These are phyloP conservation scores for Canna indica DNA, from an alignment of 176 grass and related monocot species.

Conservation along the genomic window DNA sequence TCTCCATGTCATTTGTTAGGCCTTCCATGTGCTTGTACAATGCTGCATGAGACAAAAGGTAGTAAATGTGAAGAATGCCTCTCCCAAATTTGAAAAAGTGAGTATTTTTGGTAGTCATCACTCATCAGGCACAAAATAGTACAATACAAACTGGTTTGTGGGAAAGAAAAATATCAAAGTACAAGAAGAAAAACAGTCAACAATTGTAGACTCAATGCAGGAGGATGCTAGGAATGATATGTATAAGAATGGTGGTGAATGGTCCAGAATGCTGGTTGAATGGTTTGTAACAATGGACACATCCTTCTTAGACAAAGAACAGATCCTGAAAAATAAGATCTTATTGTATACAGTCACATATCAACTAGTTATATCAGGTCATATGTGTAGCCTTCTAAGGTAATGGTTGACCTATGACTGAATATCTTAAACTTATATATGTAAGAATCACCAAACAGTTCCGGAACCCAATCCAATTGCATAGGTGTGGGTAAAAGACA, in stretches of 20 bases:
- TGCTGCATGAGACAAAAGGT: conserved; percentile 31
- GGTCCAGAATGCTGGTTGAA: background rate
- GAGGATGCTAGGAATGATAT: background rate
- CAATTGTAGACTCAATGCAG: background rate
- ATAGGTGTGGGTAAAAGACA: no score
- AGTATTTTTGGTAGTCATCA: background rate
- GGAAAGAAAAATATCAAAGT: background rate
- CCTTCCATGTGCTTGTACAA: conserved; percentile 91
- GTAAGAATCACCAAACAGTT: no score
- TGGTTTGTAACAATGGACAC: no score
- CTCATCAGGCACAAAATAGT: background rate
- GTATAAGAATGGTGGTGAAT: background rate
- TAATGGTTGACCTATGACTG: no score
- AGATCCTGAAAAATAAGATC: no score
- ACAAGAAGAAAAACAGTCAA: background rate
- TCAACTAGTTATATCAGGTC: no score
- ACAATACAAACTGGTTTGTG: background rate
- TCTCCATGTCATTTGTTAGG: conserved; percentile 74
- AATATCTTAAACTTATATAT: no score
- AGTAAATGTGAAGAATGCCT: background rate
- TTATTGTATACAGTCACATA: no score
- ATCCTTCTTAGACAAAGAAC: no score
- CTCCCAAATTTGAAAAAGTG: background rate
- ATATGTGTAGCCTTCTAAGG: no score
- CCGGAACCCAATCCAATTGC: no score